Percentiles rank a stretch among this genome's conserved stretches.
Evolutionary conservation across 306 rosid genomes (phyloP).

Genomic region (Prunus davidiana): DNA sequence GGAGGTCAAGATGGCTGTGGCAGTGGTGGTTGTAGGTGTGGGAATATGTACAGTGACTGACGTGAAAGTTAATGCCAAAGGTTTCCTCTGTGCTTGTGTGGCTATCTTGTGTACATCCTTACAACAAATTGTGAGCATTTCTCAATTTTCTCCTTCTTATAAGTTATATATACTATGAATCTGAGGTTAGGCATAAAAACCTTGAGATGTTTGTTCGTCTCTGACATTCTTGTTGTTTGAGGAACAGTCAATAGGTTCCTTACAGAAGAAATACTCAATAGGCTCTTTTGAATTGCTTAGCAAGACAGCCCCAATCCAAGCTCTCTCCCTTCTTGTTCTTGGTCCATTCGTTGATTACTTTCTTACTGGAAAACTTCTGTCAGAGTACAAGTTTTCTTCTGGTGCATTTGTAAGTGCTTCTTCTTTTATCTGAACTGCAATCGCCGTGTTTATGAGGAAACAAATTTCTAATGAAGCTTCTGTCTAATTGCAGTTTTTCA

Average conservation of each 20-base stretch:
- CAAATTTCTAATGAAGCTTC: neutral
- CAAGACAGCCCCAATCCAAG: slow-evolving; percentile 63
- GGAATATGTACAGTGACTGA: slow-evolving; percentile 58
- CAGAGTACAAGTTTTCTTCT: slow-evolving; percentile 27
- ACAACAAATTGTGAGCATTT: slow-evolving; percentile 49
- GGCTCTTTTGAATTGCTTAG: slow-evolving; percentile 58
- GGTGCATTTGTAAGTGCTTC: slow-evolving; percentile 39
- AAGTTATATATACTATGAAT: neutral
- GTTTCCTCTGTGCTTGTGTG: slow-evolving; percentile 46
- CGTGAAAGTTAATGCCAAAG: slow-evolving; percentile 50
- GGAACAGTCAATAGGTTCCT: slow-evolving; percentile 50
- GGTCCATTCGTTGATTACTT: slow-evolving; percentile 52
- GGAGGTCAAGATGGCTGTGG: slow-evolving; percentile 53
- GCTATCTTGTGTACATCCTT: slow-evolving; percentile 49
- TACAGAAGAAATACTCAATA: slow-evolving; percentile 54
- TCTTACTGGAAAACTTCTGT: slow-evolving; percentile 41
- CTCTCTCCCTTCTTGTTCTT: slow-evolving; percentile 45
- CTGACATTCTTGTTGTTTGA: slow-evolving; percentile 1
- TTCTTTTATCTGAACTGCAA: neutral
- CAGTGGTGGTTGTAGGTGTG: slow-evolving; percentile 48
- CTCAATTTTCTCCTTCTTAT: neutral
- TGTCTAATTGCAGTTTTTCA: slow-evolving; percentile 32
- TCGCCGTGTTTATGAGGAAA: neutral
- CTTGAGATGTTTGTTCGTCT: neutral
- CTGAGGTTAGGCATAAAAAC: neutral